These are phyloP conservation scores for Termitomyces eurrhizus DNA, from an alignment of 768 basidiomycete genomes.

Conservation along the genomic window DNA sequence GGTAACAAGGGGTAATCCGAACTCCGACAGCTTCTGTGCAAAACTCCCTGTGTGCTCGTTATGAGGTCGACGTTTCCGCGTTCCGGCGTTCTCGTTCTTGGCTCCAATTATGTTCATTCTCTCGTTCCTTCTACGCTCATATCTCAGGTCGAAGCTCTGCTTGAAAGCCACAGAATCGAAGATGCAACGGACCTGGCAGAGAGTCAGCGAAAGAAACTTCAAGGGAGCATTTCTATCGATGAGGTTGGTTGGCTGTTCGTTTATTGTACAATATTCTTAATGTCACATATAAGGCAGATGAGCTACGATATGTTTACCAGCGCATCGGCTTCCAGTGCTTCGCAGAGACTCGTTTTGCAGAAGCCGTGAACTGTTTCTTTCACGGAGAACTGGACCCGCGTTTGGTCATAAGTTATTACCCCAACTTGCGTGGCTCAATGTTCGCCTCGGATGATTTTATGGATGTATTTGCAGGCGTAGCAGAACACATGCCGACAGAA, in stretches of 20 bases:
- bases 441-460: slow-evolving; percentile 52
- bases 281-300: slow-evolving; percentile 44
- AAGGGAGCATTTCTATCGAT: slow-evolving; percentile 47
- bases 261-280: background rate
- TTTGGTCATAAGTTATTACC: slow-evolving; percentile 75
- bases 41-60: background rate
- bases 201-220: slow-evolving; percentile 53
- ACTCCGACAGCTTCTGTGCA: background rate
- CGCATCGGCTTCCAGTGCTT: slow-evolving; percentile 79
- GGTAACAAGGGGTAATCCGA: background rate
- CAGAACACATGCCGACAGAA: slow-evolving; percentile 65
- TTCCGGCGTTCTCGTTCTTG: slow-evolving; percentile 65
- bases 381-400: slow-evolving; percentile 83
- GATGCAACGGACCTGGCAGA: slow-evolving; percentile 64
- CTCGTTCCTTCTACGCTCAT: slow-evolving; percentile 70
- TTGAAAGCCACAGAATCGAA: slow-evolving; percentile 59
- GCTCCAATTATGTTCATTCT: slow-evolving; percentile 55
- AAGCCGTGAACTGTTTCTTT: slow-evolving; percentile 75
- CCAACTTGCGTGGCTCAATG: slow-evolving; percentile 66
- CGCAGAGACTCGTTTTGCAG: slow-evolving; percentile 76
- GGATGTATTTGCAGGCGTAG: slow-evolving; percentile 74
- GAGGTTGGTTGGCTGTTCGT: slow-evolving; percentile 37
- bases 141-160: slow-evolving; percentile 66
- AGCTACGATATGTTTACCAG: slow-evolving; percentile 76
- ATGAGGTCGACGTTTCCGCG: slow-evolving; percentile 50